Percentiles rank a stretch among this genome's conserved stretches.
phyloP scores from a whole-genome alignment of 148 eudicot species.

The Oxyria digyna region DNA sequence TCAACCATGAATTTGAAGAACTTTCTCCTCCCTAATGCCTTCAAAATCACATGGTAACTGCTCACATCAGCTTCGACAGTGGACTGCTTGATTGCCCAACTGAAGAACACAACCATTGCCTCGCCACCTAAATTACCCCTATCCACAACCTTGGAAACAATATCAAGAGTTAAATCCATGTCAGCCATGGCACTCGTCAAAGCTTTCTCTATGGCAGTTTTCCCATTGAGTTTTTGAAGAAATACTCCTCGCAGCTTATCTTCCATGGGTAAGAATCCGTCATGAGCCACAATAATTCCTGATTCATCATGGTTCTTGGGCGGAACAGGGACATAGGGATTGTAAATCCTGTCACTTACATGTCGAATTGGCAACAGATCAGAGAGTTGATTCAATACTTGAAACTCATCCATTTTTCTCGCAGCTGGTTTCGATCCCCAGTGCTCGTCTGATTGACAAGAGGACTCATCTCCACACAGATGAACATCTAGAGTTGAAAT shows the following conservation, averaged over 20 bases:
- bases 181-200: slow-evolving; percentile 24
- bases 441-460: neutral
- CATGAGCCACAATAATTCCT: slow-evolving; percentile 20
- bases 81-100: slow-evolving; percentile 55
- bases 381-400: slow-evolving; percentile 41
- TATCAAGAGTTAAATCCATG: slow-evolving; percentile 28
- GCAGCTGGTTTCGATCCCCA: neutral
- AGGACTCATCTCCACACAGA: neutral
- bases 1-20: slow-evolving; percentile 44
- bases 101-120: slow-evolving; percentile 55
- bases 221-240: slow-evolving; percentile 61
- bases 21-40: slow-evolving; percentile 77
- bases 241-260: slow-evolving; percentile 82
- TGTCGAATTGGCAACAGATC: slow-evolving; percentile 37
- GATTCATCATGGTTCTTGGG: slow-evolving; percentile 7
- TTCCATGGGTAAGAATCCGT: slow-evolving; percentile 46
- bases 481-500: neutral
- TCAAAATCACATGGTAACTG: slow-evolving; percentile 45
- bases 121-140: slow-evolving; percentile 55
- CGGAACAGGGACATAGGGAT: neutral
- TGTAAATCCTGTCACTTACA: neutral
- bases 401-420: slow-evolving; percentile 22
- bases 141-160: slow-evolving; percentile 54
- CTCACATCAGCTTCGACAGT: slow-evolving; percentile 19
- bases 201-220: slow-evolving; percentile 33